Base-by-base conservation (phyloP, 2,329 filamentous ascomycete genomes). In the Geoglossum cookeanum region DNA sequence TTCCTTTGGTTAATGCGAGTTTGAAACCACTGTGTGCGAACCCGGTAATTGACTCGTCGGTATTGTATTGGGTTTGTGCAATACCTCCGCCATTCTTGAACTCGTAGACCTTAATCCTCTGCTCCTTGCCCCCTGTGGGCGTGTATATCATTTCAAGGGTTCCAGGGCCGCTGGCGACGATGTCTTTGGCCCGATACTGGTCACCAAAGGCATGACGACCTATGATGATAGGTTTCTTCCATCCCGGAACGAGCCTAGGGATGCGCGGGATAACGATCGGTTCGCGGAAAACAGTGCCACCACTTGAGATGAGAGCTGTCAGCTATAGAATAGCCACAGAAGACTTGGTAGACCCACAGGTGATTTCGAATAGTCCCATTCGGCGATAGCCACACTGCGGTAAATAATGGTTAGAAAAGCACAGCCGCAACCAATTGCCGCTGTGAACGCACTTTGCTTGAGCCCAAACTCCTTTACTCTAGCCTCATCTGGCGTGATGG, bases 221-320 rank as follows among this genome's bases (percentile, higher is more conserved):
- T 70, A 98, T 97, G 71, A 97, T 92, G 74, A 98, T 98, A 70
- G 92, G 89, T 76, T 96, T 90, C 78, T 94, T 90, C 92, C 92
- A 98, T 72, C 91, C 89, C 53, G 88, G 89, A 56, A 98, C 88
- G 58, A 98, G 83, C 66, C 91, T 86, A 59, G 92, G 92, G 62
- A 98, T 88, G 67, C 83, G 81, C 64, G 86, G 85, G 66, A 98
- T 97, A 68, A 98, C 88, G 66, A 98, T 98, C 65, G 92, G 92
- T 74, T 96, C 92, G 72, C 92, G 87, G 85, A 98, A 98, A 67
- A 98, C 91, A 67, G 92, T 98, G 68, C 92, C 92, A 66, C 91
- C 91, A 55, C 75, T 76, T 58, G 27, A 47, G 0, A 22, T 13
- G 55, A 59, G 54, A 63, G 68, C 59, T 68, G 65, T 55, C 17